Evolutionary conservation across 257 asterid species (phyloP).

Genomic region (Lycium barbarum): DNA sequence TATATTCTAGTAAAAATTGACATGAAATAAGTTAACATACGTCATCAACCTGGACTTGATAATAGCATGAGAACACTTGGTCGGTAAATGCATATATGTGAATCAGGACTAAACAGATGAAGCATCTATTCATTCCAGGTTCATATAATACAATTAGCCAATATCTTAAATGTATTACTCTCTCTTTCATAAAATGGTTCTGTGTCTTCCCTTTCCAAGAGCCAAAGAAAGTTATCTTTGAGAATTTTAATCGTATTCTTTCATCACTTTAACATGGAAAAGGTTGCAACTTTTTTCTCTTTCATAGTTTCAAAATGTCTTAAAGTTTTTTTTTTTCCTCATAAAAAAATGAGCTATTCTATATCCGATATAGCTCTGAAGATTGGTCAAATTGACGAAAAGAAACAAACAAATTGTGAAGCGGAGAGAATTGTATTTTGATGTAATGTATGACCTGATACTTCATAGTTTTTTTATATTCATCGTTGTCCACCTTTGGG

Average conservation of each 20-base stretch:
- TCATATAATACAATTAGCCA: neutral
- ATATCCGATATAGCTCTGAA: neutral
- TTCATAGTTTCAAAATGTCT: neutral
- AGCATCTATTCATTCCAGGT: slow-evolving; percentile 16
- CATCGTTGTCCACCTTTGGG: neutral
- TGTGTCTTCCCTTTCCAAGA: neutral
- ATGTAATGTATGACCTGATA: slow-evolving; percentile 17
- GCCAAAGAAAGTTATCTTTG: neutral
- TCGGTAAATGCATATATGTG: neutral
- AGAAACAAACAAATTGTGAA: neutral
- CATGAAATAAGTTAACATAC: neutral
- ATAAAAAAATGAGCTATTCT: neutral
- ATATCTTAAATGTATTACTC: slow-evolving; percentile 10
- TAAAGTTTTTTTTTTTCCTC: too few species aligned
- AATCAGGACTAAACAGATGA: slow-evolving; percentile 24
- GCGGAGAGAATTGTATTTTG: neutral
- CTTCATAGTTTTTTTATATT: neutral
- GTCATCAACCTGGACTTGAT: slow-evolving; percentile 11
- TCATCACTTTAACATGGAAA: slow-evolving; percentile 25
- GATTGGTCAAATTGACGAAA: slow-evolving; percentile 11
- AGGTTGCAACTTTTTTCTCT: slow-evolving; percentile 9
- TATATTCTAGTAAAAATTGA: neutral
- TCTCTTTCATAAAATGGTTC: neutral
- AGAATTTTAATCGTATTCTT: slow-evolving; percentile 1
- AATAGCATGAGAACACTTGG: neutral